A percentile compares a stretch with the other conserved stretches of the same genome.
Conservation (phyloP, 2,329 filamentous ascomycete species). For the Xylaria arbuscula region DNA sequence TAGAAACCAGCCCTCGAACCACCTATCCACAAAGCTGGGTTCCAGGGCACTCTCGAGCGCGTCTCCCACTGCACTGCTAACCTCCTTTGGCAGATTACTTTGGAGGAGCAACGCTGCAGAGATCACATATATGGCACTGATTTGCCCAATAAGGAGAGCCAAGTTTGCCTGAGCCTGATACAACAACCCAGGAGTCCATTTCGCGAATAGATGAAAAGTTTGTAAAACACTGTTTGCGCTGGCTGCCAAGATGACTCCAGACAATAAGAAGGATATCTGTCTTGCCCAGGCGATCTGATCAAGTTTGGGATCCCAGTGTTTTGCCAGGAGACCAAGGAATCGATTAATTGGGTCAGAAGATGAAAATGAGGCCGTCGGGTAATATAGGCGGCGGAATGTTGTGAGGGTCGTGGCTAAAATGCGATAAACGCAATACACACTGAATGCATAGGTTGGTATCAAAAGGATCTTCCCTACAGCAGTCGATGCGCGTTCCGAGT, state of each 20-base stretch:
- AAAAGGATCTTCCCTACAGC: constrained; percentile 72
- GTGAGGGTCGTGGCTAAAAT: constrained; percentile 78
- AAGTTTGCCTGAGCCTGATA: constrained; percentile 81
- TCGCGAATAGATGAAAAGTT: constrained; percentile 83
- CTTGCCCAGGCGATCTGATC: constrained; percentile 86
- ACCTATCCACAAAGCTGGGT: constrained; percentile 77
- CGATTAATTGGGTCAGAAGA: constrained; percentile 86
- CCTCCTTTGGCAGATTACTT: constrained; percentile 80
- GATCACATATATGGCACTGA: constrained; percentile 87
- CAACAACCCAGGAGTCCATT: constrained; percentile 77
- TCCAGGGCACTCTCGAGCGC: constrained; percentile 81
- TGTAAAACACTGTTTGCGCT: constrained; percentile 87
- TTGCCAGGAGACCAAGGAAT: constrained; percentile 80
- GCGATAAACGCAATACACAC: constrained; percentile 86
- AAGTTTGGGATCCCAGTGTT: constrained; percentile 84
- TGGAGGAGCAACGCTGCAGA: constrained; percentile 80
- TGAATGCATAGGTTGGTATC: constrained; percentile 74
- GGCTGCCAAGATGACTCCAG: constrained; percentile 82
- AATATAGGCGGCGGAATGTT: constrained; percentile 69
- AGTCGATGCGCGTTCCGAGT: constrained; percentile 75
- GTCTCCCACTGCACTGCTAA: constrained; percentile 80
- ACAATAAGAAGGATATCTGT: constrained; percentile 85
- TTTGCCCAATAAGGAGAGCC: constrained; percentile 81
- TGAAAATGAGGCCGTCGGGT: constrained; percentile 65
- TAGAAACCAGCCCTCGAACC: constrained; percentile 91